Evolutionary conservation across 1,284 basidiomycete species (phyloP).

Genomic region (Puccinia brachypodii): DNA sequence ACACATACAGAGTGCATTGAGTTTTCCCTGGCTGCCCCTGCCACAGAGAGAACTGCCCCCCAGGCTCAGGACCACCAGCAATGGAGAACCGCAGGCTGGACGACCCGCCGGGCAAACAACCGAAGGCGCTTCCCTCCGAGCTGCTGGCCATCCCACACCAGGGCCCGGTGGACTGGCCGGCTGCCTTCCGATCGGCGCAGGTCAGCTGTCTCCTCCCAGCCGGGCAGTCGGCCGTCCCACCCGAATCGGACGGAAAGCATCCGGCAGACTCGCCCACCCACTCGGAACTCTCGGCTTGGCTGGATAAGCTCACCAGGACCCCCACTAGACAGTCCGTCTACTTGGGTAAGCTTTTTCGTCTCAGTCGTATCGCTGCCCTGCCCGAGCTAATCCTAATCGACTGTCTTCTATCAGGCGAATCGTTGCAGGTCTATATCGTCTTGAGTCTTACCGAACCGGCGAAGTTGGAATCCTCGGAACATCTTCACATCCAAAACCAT

Average conservation of each 20-base stretch:
- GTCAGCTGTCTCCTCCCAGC: not conserved
- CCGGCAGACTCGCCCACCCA: not conserved
- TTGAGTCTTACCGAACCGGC: slow-evolving; percentile 7
- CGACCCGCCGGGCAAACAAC: too few species aligned
- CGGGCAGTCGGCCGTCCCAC: not conserved
- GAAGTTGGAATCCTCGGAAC: not conserved
- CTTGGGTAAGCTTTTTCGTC: not conserved
- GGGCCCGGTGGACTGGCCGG: not conserved
- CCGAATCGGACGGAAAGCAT: not conserved
- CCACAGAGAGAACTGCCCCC: too few species aligned
- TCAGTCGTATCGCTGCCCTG: too few species aligned
- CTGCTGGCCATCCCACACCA: not conserved
- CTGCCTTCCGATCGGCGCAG: not conserved
- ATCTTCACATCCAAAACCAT: not conserved
- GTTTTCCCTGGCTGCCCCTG: too few species aligned
- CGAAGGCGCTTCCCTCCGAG: not conserved
- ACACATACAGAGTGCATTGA: too few species aligned
- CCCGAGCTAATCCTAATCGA: not conserved
- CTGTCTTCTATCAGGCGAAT: not conserved
- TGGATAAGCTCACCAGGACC: not conserved
- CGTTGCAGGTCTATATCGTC: slow-evolving; percentile 8
- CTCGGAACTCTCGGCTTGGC: not conserved
- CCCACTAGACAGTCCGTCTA: not conserved
- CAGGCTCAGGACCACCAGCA: too few species aligned
- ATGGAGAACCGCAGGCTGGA: not conserved